A percentile compares a stretch with the other conserved stretches of the same genome.
phyloP scores from a whole-genome alignment of 139 green algal genomes.

The Auxenochlorella pyrenoidosa region DNA sequence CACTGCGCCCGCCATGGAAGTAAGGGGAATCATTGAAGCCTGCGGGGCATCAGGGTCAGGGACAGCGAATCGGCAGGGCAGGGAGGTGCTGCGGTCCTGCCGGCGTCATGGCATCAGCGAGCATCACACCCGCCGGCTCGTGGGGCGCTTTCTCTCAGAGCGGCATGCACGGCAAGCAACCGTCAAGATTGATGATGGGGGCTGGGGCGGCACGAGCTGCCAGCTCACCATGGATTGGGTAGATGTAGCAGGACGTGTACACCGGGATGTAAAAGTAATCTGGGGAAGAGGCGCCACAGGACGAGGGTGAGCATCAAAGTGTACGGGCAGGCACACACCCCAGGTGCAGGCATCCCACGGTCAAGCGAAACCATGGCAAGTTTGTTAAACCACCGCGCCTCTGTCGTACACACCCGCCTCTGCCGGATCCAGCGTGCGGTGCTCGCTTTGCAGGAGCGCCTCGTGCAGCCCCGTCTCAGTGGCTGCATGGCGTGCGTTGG shows the following conservation, averaged over 20 bases:
- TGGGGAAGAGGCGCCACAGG: slow-evolving; percentile 33
- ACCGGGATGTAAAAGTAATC: slow-evolving; percentile 71
- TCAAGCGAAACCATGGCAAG: too few species aligned
- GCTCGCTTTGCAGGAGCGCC: slow-evolving; percentile 56
- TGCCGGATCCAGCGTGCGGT: slow-evolving; percentile 60
- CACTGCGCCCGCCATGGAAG: neutral
- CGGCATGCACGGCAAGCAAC: too few species aligned
- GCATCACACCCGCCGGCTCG: too few species aligned
- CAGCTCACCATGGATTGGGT: slow-evolving; percentile 48
- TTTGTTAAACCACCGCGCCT: too few species aligned
- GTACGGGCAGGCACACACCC: neutral
- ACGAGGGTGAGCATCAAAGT: neutral
- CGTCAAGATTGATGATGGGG: too few species aligned
- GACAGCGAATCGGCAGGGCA: too few species aligned
- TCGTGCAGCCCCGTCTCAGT: slow-evolving; percentile 68
- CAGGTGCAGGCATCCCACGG: neutral
- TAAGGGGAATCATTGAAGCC: neutral
- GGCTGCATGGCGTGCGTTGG: neutral
- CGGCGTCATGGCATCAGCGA: too few species aligned
- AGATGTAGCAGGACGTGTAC: slow-evolving; percentile 63
- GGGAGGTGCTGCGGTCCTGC: too few species aligned
- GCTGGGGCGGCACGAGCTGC: too few species aligned
- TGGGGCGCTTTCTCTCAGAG: too few species aligned
- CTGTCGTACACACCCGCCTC: neutral
- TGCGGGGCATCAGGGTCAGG: too few species aligned